A percentile compares a stretch with the other conserved stretches of the same genome.
phyloP scores from a whole-genome alignment of 148 eudicot genomes.

The Nyssa sinensis region DNA sequence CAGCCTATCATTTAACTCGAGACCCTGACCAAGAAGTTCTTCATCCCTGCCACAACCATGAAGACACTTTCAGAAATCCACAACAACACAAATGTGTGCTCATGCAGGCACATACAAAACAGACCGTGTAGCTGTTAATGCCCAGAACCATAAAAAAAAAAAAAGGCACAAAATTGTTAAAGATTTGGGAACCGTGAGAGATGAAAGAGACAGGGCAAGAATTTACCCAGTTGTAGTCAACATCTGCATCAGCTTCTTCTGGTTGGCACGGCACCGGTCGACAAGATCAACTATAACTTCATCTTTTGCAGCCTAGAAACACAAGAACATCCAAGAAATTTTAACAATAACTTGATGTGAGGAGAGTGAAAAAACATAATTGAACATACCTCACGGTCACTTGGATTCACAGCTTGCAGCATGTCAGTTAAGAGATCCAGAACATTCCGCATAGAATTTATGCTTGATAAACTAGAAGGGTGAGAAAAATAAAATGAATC shows the following conservation, averaged over 20 bases:
- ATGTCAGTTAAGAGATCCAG: slow-evolving; percentile 74
- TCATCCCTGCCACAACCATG: slow-evolving; percentile 59
- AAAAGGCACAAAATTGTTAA: neutral
- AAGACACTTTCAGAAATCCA: slow-evolving; percentile 2
- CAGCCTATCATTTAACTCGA: slow-evolving; percentile 77
- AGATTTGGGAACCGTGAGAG: neutral
- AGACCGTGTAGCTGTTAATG: neutral
- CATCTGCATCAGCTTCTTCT: slow-evolving; percentile 86
- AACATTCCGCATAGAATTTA: slow-evolving; percentile 74
- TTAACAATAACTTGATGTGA: neutral
- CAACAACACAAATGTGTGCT: neutral
- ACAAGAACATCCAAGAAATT: slow-evolving; percentile 7
- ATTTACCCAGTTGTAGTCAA: slow-evolving; percentile 68
- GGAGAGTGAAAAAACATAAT: neutral
- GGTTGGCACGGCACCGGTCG: slow-evolving; percentile 79
- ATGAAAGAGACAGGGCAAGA: slow-evolving; percentile 3
- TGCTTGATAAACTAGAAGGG: slow-evolving; percentile 44
- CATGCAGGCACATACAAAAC: neutral
- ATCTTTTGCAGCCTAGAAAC: slow-evolving; percentile 75
- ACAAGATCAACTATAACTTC: slow-evolving; percentile 89
- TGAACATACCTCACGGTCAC: slow-evolving; percentile 60
- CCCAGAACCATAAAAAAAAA: neutral
- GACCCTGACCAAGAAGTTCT: slow-evolving; percentile 78
- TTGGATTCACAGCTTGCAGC: slow-evolving; percentile 84
- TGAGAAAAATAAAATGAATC: neutral